Base-by-base conservation (phyloP, 2,329 filamentous ascomycete genomes). In the Drechslerella dactyloides region DNA sequence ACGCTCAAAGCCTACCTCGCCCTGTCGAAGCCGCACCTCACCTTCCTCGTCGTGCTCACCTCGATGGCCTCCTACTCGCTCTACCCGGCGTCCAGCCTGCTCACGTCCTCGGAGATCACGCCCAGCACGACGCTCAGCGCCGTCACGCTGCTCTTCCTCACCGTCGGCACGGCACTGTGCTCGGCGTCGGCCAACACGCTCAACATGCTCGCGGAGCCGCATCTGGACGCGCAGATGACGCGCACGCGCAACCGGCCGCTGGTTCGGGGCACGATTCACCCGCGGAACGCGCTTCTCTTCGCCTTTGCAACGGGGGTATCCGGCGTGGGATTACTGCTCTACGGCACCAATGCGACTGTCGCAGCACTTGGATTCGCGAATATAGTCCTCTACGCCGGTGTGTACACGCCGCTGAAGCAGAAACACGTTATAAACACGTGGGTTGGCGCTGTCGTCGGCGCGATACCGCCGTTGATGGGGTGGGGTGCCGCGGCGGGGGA, bases 401-500 rank as follows among this genome's bases (percentile, higher is more conserved):
- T 93, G 0, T 99, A 99, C 80, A 99, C 94, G 0, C 93, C 93
- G 0, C 82, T 97, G 77, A 99, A 99, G 81, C 88, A 91, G 5
- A 82, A 97, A 11, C 90, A 89, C 2, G 90, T 89, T 8, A 81
- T 93, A 68, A 99, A 99, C 78, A 99, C 94, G 0, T 99, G 94
- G 94, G 85, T 96, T 15, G 94, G 94, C 15, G 94, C 93, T 2
- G 80, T 99, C 0, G 91, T 99, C 0, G 94, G 94, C 73, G 93
- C 89, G 0, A 96, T 99, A 64, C 93, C 94, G 0, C 94, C 94
- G 0, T 81, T 99, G 33, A 99, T 99, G 94, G 94, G 94, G 74
- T 99, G 94, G 94, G 90, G 92, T 15, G 94, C 94, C 0, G 94
- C 94, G 0, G 93, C 92, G 0, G 93, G 92, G 57, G 91, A 97